Evolutionary conservation across 345 rosid species (phyloP), one percentile per base, ranked within the genome.

Genomic region (Populus tremula): DNA sequence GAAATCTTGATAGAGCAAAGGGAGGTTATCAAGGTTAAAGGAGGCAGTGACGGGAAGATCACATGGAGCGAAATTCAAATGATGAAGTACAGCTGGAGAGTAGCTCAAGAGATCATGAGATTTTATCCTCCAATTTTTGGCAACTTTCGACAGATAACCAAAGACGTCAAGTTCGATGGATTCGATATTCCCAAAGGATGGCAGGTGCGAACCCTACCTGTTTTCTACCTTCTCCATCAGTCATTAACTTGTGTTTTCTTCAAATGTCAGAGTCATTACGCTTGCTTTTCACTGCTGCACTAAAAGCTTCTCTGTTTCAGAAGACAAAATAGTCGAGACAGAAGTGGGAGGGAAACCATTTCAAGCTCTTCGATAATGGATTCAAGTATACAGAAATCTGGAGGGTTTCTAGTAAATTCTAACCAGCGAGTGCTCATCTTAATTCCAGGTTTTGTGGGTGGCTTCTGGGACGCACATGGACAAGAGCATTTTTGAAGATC

Each of bases 171-270:
- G 14, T 76, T 66, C 25, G 70, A 53, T 43, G 80, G 80, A 6
- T 81, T 66, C 49, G 79, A 80, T 23, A 80, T 76, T 23, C 83
- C 83, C 33, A 80, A 76, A 66, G 83, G 83, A 70, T 71, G 79
- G 83, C 65, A 76, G 79, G 83, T 81, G 59, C 14, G 1, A 39
- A 14, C 7, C 38, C 27, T 5, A 12, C 25, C 59, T 25, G 2
- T 27, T 21, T 36, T 36, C 25, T 7, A 54, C 5, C 35, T 2
- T 16, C 4, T 11, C 6, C 3, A 33, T 4, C 16, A 20, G 43
- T 39, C 43, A 39, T 39, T 39, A 39, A 39, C 43, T 39, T 39
- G 43, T 39, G 43, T 39, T 39, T 39, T 39, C 43, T 68, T 17
- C 35, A 68, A 1, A 5, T 0, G 23, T 20, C 17, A 39, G 43